Evolutionary conservation across 257 asterid genomes (phyloP).

Genomic region (Petrea volubilis): DNA sequence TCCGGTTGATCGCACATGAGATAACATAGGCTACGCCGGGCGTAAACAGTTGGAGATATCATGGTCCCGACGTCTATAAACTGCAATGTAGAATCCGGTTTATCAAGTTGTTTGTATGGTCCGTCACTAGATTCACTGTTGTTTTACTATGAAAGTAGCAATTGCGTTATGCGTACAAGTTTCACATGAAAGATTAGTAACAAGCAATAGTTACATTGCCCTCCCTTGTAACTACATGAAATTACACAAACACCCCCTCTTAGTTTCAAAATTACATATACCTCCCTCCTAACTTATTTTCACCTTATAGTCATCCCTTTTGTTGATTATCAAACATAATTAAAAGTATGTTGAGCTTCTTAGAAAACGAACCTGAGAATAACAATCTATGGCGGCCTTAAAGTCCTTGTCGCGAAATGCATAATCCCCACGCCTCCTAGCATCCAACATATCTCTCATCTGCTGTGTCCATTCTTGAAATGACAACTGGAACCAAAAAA

Average conservation of each 20-base stretch:
- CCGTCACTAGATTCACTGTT: neutral
- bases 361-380: constrained; percentile 56
- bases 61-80: constrained; percentile 82
- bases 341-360: no score
- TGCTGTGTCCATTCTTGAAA: constrained; percentile 79
- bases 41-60: constrained; percentile 89
- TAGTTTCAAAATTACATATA: no score
- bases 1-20: constrained; percentile 88
- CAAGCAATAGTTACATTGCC: no score
- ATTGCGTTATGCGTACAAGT: no score
- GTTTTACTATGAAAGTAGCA: no score
- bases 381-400: constrained; percentile 68
- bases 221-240: no score
- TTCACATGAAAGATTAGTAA: no score
- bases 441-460: constrained; percentile 83
- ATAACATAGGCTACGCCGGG: constrained; percentile 83
- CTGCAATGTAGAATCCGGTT: constrained; percentile 35
- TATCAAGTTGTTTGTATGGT: neutral
- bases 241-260: no score
- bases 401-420: constrained; percentile 87
- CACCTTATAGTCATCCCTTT: no score
- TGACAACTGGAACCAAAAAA: constrained; percentile 34
- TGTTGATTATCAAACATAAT: no score
- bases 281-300: no score
- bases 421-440: constrained; percentile 80